A percentile compares a stretch with the other conserved stretches of the same genome.
Conservation (phyloP, 1,139 yeast genomes). For the Debaryomyces sp. region DNA sequence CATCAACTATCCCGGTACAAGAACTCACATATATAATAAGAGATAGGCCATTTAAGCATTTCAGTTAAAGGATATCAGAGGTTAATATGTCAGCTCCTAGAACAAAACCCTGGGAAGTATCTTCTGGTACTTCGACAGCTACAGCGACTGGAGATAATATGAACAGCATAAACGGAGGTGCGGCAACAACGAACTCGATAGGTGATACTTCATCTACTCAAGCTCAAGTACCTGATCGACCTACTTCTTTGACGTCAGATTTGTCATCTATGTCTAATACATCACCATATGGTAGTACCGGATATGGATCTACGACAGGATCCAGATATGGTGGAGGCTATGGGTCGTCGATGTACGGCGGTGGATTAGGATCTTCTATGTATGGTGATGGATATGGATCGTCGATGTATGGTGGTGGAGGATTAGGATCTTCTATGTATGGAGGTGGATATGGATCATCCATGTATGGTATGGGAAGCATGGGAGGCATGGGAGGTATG, state of each 20-base stretch:
- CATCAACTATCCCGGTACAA: neutral
- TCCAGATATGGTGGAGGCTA: constrained; percentile 23
- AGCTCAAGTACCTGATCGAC: constrained; percentile 49
- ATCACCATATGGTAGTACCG: constrained; percentile 37
- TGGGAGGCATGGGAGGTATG: constrained; percentile 29
- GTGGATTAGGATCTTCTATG: constrained; percentile 18
- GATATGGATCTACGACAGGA: constrained; percentile 18
- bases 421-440: constrained; percentile 25
- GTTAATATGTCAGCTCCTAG: constrained; percentile 53
- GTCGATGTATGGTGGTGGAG: constrained; percentile 18
- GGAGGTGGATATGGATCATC: constrained; percentile 36
- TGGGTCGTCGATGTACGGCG: constrained; percentile 18
- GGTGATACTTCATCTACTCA: constrained; percentile 17
- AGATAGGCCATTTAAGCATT: neutral
- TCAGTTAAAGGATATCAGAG: neutral
- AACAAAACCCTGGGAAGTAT: constrained; percentile 79
- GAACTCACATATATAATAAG: neutral
- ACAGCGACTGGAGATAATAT: constrained; percentile 26
- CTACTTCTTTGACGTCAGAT: constrained; percentile 43
- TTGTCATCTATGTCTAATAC: constrained; percentile 38
- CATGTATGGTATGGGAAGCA: constrained; percentile 20
- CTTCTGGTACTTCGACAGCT: constrained; percentile 55
- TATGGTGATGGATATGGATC: constrained; percentile 30
- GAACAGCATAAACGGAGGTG: constrained; percentile 14
- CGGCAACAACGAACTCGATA: constrained; percentile 9